These are phyloP conservation scores for Ophiocordyceps robertsii DNA, from an alignment of 2,329 filamentous ascomycete species.

Conservation along the genomic window DNA sequence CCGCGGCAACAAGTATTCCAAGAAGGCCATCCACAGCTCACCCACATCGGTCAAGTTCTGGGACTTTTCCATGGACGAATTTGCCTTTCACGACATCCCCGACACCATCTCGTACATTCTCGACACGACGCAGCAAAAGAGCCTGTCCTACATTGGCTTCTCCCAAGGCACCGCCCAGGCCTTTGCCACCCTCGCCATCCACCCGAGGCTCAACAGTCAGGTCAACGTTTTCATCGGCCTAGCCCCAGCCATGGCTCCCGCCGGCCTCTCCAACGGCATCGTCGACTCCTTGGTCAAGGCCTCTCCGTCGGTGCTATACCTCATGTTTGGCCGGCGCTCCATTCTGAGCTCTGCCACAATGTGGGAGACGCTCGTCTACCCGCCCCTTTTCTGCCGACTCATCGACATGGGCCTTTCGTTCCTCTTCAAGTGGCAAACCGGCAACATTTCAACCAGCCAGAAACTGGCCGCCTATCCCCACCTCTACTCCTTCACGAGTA, in stretches of 20 bases:
- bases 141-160: constrained; percentile 91
- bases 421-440: constrained; percentile 79
- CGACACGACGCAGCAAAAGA: constrained; percentile 65
- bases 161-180: constrained; percentile 95
- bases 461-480: constrained; percentile 94
- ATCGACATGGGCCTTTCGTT: constrained; percentile 75
- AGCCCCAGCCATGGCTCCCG: constrained; percentile 91
- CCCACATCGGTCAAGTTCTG: constrained; percentile 73
- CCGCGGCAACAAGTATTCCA: constrained; percentile 96
- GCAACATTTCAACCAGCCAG: constrained; percentile 73
- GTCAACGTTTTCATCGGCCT: constrained; percentile 94
- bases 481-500: constrained; percentile 91
- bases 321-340: constrained; percentile 82
- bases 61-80: constrained; percentile 98
- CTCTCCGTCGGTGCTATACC: constrained; percentile 80
- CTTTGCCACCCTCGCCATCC: constrained; percentile 84
- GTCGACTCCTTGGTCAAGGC: constrained; percentile 90
- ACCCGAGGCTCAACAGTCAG: constrained; percentile 82
- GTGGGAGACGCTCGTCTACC: constrained; percentile 95
- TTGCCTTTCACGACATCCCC: constrained; percentile 94
- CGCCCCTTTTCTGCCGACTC: constrained; percentile 76
- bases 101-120: constrained; percentile 90
- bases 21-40: constrained; percentile 69
- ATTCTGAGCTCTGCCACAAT: constrained; percentile 89
- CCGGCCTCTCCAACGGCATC: constrained; percentile 76